These are phyloP conservation scores for Excoecaria agallocha DNA, from an alignment of 345 rosid genomes.

Conservation along the genomic window DNA sequence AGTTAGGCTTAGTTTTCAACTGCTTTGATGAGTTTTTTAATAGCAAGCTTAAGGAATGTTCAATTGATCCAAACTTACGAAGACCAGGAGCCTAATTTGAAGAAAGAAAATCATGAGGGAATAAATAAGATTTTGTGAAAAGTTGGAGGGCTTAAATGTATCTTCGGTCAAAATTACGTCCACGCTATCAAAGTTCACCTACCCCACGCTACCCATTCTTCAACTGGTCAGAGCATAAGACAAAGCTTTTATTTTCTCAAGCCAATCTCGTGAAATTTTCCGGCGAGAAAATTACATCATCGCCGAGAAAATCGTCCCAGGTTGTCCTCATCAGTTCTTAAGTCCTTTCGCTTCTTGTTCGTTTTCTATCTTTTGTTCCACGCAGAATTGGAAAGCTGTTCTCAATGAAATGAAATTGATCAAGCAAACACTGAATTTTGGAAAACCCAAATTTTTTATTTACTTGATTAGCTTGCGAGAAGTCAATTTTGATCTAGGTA, in stretches of 20 bases:
- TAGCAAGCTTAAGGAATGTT: no score
- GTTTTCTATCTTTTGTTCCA: not conserved
- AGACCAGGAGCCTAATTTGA: no score
- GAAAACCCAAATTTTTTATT: not conserved
- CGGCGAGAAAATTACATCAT: not conserved
- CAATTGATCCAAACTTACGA: no score
- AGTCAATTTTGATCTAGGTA: not conserved
- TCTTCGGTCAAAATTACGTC: not conserved
- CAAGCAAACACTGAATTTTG: not conserved
- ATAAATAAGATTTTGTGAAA: no score
- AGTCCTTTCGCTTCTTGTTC: not conserved
- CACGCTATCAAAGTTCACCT: not conserved
- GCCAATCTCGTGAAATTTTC: slow-evolving; percentile 7
- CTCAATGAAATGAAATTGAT: not conserved
- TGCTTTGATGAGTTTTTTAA: no score
- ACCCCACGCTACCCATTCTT: not conserved
- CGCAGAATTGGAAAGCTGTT: not conserved
- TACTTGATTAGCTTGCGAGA: not conserved
- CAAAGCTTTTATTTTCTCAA: not conserved
- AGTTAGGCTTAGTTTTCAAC: no score
- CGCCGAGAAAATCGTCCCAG: not conserved
- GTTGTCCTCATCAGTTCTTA: not conserved
- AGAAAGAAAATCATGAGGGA: no score
- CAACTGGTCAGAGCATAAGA: not conserved
- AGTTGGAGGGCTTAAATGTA: no score